Percentiles rank a stretch among this genome's conserved stretches.
phyloP scores from a whole-genome alignment of 1,284 basidiomycete genomes.

The Papiliotrema terrestris region DNA sequence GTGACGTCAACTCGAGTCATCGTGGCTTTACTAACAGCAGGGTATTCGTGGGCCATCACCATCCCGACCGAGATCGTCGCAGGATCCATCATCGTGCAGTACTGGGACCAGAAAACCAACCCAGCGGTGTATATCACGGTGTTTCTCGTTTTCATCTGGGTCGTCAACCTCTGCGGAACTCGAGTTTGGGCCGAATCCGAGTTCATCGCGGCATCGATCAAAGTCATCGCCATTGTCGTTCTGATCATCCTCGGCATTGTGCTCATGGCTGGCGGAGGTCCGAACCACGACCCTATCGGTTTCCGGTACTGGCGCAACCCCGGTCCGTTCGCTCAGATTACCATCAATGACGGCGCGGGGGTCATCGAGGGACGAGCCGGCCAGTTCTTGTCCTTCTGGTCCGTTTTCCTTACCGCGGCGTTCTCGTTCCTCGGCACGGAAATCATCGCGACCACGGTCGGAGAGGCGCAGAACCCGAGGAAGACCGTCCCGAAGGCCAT shows the following conservation, averaged over 20 bases:
- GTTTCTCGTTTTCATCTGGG: conserved; percentile 45
- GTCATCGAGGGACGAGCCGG: conserved; percentile 48
- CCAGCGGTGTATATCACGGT: conserved; percentile 52
- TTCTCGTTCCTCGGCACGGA: conserved; percentile 84
- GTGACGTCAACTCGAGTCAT: not conserved
- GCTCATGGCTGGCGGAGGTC: conserved; percentile 70
- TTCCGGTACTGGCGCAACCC: conserved; percentile 66
- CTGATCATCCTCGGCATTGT: conserved; percentile 60
- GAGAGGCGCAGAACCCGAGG: conserved; percentile 61
- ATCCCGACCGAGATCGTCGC: conserved; percentile 1
- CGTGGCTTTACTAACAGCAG: not conserved
- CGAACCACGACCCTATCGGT: conserved; percentile 52
- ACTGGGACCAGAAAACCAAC: conserved; percentile 23
- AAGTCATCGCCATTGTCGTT: conserved; percentile 33
- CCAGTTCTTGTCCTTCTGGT: conserved; percentile 65
- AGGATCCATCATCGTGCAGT: conserved; percentile 23
- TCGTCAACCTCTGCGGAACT: conserved; percentile 50
- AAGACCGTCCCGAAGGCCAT: conserved; percentile 77
- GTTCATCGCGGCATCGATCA: conserved; percentile 37
- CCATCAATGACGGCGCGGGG: conserved; percentile 9
- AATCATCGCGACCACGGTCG: conserved; percentile 64
- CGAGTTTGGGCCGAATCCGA: conserved; percentile 45
- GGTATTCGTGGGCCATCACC: conserved; percentile 7
- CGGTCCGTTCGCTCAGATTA: conserved; percentile 48
- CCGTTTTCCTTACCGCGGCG: conserved; percentile 68